A percentile compares a stretch with the other conserved stretches of the same genome.
Evolutionary conservation across 148 eudicot genomes (phyloP).

Genomic region (Rhododendron ferrugineum): DNA sequence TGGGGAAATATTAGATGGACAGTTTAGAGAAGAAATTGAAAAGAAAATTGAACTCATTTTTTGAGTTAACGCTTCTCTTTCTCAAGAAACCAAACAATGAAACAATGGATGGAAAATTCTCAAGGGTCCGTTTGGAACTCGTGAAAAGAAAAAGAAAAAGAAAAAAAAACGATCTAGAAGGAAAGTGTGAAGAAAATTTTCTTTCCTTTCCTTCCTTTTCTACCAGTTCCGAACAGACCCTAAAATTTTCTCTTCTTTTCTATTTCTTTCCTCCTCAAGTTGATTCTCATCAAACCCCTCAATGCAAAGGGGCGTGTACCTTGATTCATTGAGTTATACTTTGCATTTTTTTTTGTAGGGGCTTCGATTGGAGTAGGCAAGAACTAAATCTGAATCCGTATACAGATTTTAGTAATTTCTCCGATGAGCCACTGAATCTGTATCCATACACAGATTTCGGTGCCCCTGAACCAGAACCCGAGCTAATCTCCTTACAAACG

Average conservation of each 20-base stretch:
- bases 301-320: background rate
- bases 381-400: constrained; percentile 17
- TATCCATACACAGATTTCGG: constrained; percentile 22
- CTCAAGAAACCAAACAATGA: too few relatives aligned
- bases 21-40: too few relatives aligned
- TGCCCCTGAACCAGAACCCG: constrained; percentile 6
- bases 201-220: too few relatives aligned
- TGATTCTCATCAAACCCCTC: too few relatives aligned
- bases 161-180: background rate
- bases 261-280: background rate
- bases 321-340: background rate
- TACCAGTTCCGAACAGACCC: too few relatives aligned
- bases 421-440: constrained; percentile 29
- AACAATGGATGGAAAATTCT: too few relatives aligned
- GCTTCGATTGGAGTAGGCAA: constrained; percentile 33
- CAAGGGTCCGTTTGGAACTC: background rate
- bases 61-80: too few relatives aligned
- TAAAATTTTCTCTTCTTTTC: background rate
- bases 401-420: constrained; percentile 17
- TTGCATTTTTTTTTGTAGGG: constrained; percentile 26
- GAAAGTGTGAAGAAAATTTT: background rate
- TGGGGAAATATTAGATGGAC: background rate
- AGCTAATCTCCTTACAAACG: background rate
- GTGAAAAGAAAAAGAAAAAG: too few relatives aligned
- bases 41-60: too few relatives aligned